phyloP scores from a whole-genome alignment of 2,329 filamentous ascomycete species.

The Lachnellula suecica region DNA sequence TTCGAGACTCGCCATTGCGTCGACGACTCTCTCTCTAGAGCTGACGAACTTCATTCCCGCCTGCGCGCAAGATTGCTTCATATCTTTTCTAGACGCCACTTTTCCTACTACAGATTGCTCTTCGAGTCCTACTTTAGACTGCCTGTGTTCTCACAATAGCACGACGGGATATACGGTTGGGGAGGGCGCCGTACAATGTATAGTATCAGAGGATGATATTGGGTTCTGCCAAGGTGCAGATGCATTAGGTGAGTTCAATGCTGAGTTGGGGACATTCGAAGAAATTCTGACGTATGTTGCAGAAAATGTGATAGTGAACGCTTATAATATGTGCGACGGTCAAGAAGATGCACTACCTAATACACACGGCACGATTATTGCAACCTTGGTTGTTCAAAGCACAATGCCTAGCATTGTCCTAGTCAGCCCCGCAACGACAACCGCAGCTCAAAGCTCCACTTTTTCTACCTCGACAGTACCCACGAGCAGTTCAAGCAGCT shows the following conservation, averaged over 20 bases:
- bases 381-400: slow-evolving; percentile 49
- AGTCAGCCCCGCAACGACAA: slow-evolving; percentile 21
- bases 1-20: slow-evolving; percentile 20
- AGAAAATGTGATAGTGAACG: slow-evolving; percentile 44
- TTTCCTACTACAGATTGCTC: slow-evolving; percentile 52
- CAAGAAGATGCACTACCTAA: slow-evolving; percentile 50
- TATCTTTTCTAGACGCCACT: slow-evolving; percentile 60
- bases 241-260: slow-evolving; percentile 19
- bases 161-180: slow-evolving; percentile 65
- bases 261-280: neutral
- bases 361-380: slow-evolving; percentile 58
- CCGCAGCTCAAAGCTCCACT: slow-evolving; percentile 5
- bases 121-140: slow-evolving; percentile 52
- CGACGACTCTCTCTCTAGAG: slow-evolving; percentile 24
- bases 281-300: slow-evolving; percentile 6
- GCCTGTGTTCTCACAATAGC: slow-evolving; percentile 62
- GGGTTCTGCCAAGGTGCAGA: slow-evolving; percentile 52
- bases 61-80: slow-evolving; percentile 62
- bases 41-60: slow-evolving; percentile 30
- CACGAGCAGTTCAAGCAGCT: slow-evolving; percentile 4
- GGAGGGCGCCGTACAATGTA: slow-evolving; percentile 70
- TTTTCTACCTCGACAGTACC: slow-evolving; percentile 4
- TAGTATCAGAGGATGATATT: slow-evolving; percentile 50
- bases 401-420: slow-evolving; percentile 37
- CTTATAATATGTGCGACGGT: slow-evolving; percentile 58